Base-by-base conservation (phyloP, 2,329 filamentous ascomycete species). In the Saccharata proteae region DNA sequence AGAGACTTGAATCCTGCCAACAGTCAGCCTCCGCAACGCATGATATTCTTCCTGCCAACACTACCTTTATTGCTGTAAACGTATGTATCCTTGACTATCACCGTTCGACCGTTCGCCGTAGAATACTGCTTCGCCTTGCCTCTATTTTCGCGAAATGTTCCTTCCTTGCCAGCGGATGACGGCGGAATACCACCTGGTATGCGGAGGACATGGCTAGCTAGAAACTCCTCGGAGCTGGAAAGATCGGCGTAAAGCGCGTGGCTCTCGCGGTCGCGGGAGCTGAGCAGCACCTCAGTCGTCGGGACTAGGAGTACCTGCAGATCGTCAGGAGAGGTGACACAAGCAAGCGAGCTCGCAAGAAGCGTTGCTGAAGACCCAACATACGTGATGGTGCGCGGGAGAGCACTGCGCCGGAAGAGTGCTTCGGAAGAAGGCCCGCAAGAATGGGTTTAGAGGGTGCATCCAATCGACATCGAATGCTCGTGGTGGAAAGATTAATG, bases 361-460 rank as follows among this genome's bases (percentile, higher is more conserved):
- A n/a, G n/a, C n/a, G n/a, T n/a, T n/a, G n/a, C n/a, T n/a, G n/a
- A n/a, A 24, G 28, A 22, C 17, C 18, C 16, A 5, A 38, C 61
- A 45, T 64, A 77, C 74, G 67, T 96, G 83, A 57, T 93, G 83
- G 58, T 90, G 80, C 42, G 85, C 72, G 34, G 90, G 86, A 41
- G 78, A 74, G 68, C 90, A 96, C 76, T 96, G 88, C 49, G 80
- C 68, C 46, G 81, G 80, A 54, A 94, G 72, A 58, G 83, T 77
- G 73, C 85, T 96, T 67, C 84, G 85, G 72, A 94, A 94, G 76
- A 98, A 96, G 70, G 88, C 85, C 69, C 82, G 79, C 60, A 98
- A 72, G 64, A 94, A 96, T 58, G 90, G 90, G 65, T 98, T 98
- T 77, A 96, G 72, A 67, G 90, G 84, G 78, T 86, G 86, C 86